Evolutionary conservation across 495 filamentous ascomycete genomes (phyloP).

Genomic region (Penicillium coprophilum): DNA sequence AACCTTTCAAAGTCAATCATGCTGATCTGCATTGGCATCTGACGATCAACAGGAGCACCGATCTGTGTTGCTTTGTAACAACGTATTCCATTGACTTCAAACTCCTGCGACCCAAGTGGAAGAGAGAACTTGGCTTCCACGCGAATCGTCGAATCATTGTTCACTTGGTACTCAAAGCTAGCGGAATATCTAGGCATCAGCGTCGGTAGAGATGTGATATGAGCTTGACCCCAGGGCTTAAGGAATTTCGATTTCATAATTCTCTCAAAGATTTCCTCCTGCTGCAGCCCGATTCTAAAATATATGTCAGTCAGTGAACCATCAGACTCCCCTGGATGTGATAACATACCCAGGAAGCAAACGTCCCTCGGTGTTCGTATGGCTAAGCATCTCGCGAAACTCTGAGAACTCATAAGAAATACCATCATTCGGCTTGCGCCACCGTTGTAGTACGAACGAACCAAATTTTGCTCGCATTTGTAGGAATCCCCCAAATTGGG

Average conservation of each 20-base stretch:
- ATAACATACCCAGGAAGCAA: slow-evolving; percentile 6
- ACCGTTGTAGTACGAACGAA: neutral
- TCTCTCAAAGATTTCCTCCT: slow-evolving; percentile 26
- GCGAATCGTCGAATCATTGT: slow-evolving; percentile 29
- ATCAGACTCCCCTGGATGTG: neutral
- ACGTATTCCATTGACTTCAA: slow-evolving; percentile 34
- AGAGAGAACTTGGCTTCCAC: slow-evolving; percentile 40
- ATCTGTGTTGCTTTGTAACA: slow-evolving; percentile 34
- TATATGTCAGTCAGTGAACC: neutral
- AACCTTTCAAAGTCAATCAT: slow-evolving; percentile 41
- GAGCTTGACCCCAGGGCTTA: slow-evolving; percentile 43
- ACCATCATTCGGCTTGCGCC: neutral
- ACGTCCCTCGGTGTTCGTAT: neutral
- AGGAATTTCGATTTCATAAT: slow-evolving; percentile 45
- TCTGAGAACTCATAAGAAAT: slow-evolving; percentile 1
- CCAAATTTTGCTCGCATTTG: slow-evolving; percentile 13
- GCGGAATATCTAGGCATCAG: slow-evolving; percentile 38
- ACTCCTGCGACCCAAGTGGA: slow-evolving; percentile 22
- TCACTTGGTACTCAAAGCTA: slow-evolving; percentile 42
- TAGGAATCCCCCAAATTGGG: neutral
- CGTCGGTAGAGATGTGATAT: slow-evolving; percentile 19
- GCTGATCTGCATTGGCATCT: slow-evolving; percentile 33
- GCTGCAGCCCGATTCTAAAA: slow-evolving; percentile 25
- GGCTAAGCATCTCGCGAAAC: slow-evolving; percentile 5
- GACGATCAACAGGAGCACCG: slow-evolving; percentile 18